Percentiles rank a stretch among this genome's conserved stretches.
These are phyloP conservation scores for Casuarina glauca DNA, from an alignment of 306 rosid genomes.

Conservation along the genomic window DNA sequence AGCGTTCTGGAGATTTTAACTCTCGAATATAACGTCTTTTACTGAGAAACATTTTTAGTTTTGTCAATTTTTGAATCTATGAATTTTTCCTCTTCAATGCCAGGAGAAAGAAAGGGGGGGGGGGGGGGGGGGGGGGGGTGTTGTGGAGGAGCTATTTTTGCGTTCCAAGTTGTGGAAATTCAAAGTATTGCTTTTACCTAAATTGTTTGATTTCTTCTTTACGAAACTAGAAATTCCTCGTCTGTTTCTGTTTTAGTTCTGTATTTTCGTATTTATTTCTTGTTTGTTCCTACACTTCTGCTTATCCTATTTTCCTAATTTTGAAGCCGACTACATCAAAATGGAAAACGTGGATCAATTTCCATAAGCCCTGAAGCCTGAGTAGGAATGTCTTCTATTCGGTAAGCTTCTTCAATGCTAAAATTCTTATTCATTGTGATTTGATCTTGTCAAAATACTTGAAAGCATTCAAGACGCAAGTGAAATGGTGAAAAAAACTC, in stretches of 20 bases:
- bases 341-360: slow-evolving; percentile 65
- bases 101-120: no score
- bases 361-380: slow-evolving; percentile 43
- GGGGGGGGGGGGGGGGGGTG: no score
- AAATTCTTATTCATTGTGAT: neutral
- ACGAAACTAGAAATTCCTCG: neutral
- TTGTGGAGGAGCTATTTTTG: no score
- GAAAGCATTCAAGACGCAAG: no score
- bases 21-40: no score
- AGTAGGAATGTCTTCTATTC: slow-evolving; percentile 75
- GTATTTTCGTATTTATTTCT: neutral
- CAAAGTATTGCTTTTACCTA: neutral
- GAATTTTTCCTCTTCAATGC: neutral
- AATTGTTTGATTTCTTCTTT: neutral
- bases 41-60: neutral
- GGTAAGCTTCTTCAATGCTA: slow-evolving; percentile 42
- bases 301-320: neutral
- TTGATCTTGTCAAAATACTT: no score
- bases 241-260: neutral
- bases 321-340: slow-evolving; percentile 17
- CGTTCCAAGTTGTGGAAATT: neutral
- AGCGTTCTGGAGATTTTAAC: no score
- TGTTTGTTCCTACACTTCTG: neutral
- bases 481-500: no score
- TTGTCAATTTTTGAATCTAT: neutral